Conservation (phyloP, 2,329 filamentous ascomycete genomes). For the Monilinia fructicola region DNA sequence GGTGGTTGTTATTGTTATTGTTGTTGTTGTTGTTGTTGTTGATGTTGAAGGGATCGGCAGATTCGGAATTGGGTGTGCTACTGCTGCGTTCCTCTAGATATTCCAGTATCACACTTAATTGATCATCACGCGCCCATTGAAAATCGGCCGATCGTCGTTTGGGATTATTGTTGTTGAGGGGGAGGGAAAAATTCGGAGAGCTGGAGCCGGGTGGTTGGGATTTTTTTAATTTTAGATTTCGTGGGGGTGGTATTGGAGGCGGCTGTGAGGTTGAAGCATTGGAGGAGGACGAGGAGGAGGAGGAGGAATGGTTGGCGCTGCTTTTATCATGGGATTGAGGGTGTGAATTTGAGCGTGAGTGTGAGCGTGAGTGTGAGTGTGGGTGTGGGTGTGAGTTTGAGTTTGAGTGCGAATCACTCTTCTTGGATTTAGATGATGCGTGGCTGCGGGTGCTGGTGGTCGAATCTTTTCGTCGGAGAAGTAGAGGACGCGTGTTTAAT, state of each 20-base stretch:
- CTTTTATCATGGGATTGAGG: not conserved
- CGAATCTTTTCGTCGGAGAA: not conserved
- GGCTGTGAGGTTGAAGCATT: not conserved
- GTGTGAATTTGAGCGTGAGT: too few relatives aligned
- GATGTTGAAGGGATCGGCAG: constrained; percentile 2
- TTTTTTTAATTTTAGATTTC: not conserved
- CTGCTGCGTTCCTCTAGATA: constrained; percentile 27
- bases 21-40: not conserved
- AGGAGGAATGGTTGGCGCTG: not conserved
- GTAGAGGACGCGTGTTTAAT: constrained; percentile 2
- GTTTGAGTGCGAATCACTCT: not conserved
- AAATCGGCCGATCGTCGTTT: constrained; percentile 22
- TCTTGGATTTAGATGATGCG: not conserved
- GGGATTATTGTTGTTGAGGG: constrained; percentile 17
- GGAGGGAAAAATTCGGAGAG: constrained; percentile 10
- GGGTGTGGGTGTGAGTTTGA: too few relatives aligned
- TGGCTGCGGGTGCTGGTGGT: not conserved
- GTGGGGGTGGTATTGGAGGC: not conserved
- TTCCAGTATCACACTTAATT: constrained; percentile 35
- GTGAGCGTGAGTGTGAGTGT: too few relatives aligned
- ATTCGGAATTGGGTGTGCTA: not conserved
- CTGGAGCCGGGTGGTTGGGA: not conserved
- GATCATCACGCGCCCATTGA: constrained; percentile 34
- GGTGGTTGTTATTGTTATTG: not conserved
- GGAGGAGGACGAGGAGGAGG: not conserved